Conservation (phyloP, 78 protist species). For the Paratrimastix pyriformis region DNA sequence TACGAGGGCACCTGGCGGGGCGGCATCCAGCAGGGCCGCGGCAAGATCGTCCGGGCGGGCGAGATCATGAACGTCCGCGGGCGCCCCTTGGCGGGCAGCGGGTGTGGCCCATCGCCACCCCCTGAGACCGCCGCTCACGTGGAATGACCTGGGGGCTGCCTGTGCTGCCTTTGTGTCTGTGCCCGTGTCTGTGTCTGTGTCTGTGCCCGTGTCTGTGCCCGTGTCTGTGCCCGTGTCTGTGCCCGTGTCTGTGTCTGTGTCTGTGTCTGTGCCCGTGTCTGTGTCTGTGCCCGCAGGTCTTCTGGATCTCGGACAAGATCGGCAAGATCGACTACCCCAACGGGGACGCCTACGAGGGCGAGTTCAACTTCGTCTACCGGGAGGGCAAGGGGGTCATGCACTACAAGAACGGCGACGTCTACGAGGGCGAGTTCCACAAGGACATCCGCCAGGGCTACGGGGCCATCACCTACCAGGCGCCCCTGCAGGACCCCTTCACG, state of each 20-base stretch:
- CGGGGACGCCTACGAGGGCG: slow-evolving; percentile 12
- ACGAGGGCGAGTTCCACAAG: slow-evolving; percentile 2
- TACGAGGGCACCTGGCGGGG: not conserved
- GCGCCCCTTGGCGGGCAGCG: not conserved
- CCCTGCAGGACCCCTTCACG: too few species aligned
- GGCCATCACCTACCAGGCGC: too few species aligned
- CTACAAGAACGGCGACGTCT: slow-evolving; percentile 1
- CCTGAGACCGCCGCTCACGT: not conserved
- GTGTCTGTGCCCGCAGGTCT: not conserved
- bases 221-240: too few species aligned
- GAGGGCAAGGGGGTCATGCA: not conserved
- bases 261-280: too few species aligned
- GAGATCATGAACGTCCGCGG: not conserved
- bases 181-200: too few species aligned
- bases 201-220: too few species aligned
- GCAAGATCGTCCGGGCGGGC: not conserved
- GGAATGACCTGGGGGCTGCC: not conserved
- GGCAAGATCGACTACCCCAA: not conserved
- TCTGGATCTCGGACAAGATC: not conserved
- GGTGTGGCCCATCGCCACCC: not conserved
- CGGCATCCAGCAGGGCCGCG: not conserved
- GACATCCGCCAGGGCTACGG: slow-evolving; percentile 2
- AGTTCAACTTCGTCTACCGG: not conserved
- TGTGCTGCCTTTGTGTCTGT: too few species aligned
- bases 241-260: too few species aligned